Base-by-base conservation (phyloP, 495 filamentous ascomycete species). In the Penicillium angulare region DNA sequence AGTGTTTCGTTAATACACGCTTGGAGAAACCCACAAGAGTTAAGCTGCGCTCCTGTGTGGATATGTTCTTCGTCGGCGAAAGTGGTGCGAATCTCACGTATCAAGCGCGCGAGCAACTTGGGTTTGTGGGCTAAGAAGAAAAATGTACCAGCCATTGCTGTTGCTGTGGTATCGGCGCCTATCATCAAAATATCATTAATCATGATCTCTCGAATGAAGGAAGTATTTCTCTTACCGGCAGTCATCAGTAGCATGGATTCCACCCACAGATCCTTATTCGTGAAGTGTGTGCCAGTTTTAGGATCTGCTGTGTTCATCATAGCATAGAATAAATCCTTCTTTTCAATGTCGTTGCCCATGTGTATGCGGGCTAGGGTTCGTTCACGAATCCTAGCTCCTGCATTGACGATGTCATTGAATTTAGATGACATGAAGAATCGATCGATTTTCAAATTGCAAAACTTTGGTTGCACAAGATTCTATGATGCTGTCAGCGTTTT, bases 1-100 rank as follows among this genome's bases (percentile, higher is more conserved):
- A 91, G 79, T 8, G 82, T 74, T 54, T 91, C 88, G 61, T 90
- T 85, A 56, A 90, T 83, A 65, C 84, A 80, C 1, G 63, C 63
- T 31, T 51, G 57, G n/a, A 66, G 49, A 34, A 56, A 60, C 4
- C 50, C 20, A 53, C 73, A 79, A 7, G 46, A 46, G 10, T 47
- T 76, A 2, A 81, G 75, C 29, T 69, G 68, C 16, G 74, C 59
- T 9, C 73, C 73, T 5, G 47, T 55, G 16, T 56, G 53, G 49
- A 87, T 80, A 10, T 79, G 76, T 40, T 84, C 80, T 16, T 75
- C 65, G 36, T 65, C 60, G 27, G 29, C 5, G 60, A 86, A 87
- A 18, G 56, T 68, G 49, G 39, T 39, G 36, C 78, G 75, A 18
- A 86, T 60, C 51, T 84, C 79, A 16, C 62, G n/a, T 1, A 51